These are phyloP conservation scores for Ophiostoma ulmi DNA, from an alignment of 2,329 filamentous ascomycete species.

Conservation along the genomic window DNA sequence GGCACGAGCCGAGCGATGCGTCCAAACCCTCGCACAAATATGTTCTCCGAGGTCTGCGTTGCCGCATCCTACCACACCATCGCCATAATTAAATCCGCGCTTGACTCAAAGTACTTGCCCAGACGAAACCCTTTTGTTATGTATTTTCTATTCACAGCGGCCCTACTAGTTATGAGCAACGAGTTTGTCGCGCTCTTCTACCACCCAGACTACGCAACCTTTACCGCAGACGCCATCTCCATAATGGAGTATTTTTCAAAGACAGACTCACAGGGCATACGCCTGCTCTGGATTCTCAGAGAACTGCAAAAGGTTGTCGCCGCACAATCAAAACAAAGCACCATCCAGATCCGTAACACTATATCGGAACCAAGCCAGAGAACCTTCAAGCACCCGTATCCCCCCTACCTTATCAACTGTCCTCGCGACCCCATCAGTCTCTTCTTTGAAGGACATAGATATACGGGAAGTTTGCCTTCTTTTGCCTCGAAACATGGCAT, in stretches of 20 bases:
- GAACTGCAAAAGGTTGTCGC: constrained; percentile 44
- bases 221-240: constrained; percentile 41
- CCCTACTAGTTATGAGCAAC: constrained; percentile 52
- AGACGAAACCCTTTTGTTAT: constrained; percentile 53
- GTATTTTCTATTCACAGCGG: constrained; percentile 55
- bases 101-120: constrained; percentile 43
- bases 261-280: constrained; percentile 45
- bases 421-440: constrained; percentile 28
- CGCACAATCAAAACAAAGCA: constrained; percentile 27
- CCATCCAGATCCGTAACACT: not conserved
- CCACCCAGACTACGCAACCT: constrained; percentile 39
- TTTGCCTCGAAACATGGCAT: not conserved
- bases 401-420: constrained; percentile 22
- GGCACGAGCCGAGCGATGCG: constrained; percentile 30
- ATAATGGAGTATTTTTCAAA: constrained; percentile 47
- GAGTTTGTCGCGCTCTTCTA: constrained; percentile 49
- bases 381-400: constrained; percentile 27
- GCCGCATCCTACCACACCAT: constrained; percentile 48
- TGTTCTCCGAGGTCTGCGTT: constrained; percentile 49
- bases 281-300: constrained; percentile 47
- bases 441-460: not conserved
- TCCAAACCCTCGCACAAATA: constrained; percentile 33
- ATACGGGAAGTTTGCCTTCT: not conserved
- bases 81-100: constrained; percentile 42
- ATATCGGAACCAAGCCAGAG: not conserved